phyloP scores from a whole-genome alignment of 2,329 filamentous ascomycete species.

The Aureobasidium leucospermi region DNA sequence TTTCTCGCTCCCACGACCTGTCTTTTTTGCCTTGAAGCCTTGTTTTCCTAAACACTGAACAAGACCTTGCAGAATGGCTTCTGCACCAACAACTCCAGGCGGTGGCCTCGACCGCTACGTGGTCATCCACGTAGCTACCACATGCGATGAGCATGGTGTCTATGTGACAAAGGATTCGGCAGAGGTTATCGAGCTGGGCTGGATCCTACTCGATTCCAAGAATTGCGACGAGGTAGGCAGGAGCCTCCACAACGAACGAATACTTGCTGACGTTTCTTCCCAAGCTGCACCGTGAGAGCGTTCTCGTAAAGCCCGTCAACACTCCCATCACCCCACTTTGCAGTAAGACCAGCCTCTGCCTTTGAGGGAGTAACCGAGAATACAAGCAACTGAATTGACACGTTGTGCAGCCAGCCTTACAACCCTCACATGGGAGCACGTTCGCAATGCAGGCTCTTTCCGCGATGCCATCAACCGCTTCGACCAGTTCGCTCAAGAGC shows the following conservation, averaged over 20 bases:
- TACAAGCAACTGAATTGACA: slow-evolving; percentile 25
- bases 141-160: slow-evolving; percentile 97
- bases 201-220: slow-evolving; percentile 91
- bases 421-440: slow-evolving; percentile 97
- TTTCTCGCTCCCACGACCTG: background rate
- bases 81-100: slow-evolving; percentile 13
- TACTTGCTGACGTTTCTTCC: slow-evolving; percentile 13
- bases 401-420: slow-evolving; percentile 73
- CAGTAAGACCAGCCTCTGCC: slow-evolving; percentile 60
- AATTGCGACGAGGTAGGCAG: slow-evolving; percentile 73
- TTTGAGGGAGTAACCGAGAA: background rate
- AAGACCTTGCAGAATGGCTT: slow-evolving; percentile 2
- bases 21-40: background rate
- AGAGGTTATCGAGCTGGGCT: slow-evolving; percentile 97
- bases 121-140: slow-evolving; percentile 96
- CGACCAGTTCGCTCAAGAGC: slow-evolving; percentile 86
- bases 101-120: slow-evolving; percentile 75
- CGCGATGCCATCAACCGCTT: slow-evolving; percentile 94
- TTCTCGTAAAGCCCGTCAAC: slow-evolving; percentile 96
- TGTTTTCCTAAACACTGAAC: background rate
- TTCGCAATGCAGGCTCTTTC: slow-evolving; percentile 94
- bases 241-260: background rate
- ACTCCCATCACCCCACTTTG: slow-evolving; percentile 97
- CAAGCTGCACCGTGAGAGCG: slow-evolving; percentile 88
- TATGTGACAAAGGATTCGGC: slow-evolving; percentile 99